Percentiles rank a stretch among this genome's conserved stretches.
Conservation (phyloP, 2,329 filamentous ascomycete genomes). For the Coleophoma crateriformis region DNA sequence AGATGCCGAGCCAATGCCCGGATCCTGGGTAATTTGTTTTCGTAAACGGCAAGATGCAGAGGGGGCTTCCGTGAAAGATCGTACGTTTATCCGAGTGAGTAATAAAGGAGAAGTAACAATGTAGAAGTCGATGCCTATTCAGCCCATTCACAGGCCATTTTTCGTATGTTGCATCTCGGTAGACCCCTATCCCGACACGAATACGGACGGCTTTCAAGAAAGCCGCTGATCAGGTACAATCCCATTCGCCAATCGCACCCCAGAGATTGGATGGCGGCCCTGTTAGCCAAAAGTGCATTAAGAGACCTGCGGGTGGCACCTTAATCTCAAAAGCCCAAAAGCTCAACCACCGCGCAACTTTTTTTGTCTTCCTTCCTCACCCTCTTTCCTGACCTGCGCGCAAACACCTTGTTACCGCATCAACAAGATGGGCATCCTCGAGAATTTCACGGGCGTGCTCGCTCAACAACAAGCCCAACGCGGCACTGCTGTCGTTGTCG, state of each 20-base stretch:
- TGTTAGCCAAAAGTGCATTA: neutral
- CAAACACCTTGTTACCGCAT: neutral
- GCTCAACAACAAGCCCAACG: conserved; percentile 21
- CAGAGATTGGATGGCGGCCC: no score
- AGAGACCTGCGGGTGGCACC: neutral
- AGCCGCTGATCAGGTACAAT: neutral
- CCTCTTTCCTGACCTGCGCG: neutral
- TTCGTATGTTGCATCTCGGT: no score
- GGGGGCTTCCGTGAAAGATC: no score
- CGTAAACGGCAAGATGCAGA: no score
- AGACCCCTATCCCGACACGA: neutral
- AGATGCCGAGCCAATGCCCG: no score
- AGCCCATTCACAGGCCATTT: no score
- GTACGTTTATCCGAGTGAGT: no score
- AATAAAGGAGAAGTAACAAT: no score
- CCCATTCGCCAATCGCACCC: no score
- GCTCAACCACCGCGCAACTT: neutral
- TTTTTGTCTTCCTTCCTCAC: neutral
- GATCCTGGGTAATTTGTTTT: no score
- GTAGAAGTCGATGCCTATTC: no score
- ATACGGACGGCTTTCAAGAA: neutral
- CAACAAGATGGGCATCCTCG: conserved; percentile 23
- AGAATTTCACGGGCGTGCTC: conserved; percentile 19
- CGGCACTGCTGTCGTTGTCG: conserved; percentile 18
- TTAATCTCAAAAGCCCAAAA: neutral